phyloP scores from a whole-genome alignment of 2,329 filamentous ascomycete species.

The Fusarium annulatum region DNA sequence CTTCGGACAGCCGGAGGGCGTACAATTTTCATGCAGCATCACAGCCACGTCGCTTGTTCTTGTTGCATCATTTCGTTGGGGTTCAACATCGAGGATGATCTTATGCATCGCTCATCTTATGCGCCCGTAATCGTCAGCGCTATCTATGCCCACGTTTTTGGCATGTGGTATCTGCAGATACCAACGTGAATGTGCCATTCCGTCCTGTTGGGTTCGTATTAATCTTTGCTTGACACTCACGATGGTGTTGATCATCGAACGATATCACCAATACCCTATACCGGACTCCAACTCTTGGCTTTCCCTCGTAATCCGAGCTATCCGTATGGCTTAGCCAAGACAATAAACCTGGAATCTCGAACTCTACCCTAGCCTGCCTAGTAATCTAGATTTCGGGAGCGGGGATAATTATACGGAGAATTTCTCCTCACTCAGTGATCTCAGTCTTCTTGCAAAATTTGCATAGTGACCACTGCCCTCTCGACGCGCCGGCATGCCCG shows the following conservation, averaged over 20 bases:
- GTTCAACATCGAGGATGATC: not conserved
- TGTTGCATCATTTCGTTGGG: not conserved
- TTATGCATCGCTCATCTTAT: slow-evolving; percentile 7
- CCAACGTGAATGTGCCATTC: not conserved
- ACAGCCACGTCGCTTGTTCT: not conserved
- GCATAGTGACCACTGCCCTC: not conserved
- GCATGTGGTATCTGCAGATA: slow-evolving; percentile 20
- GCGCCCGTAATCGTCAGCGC: not conserved
- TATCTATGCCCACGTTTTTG: slow-evolving; percentile 26
- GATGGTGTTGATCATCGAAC: not conserved
- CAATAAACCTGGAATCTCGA: not conserved
- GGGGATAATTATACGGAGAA: slow-evolving; percentile 24
- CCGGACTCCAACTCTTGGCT: not conserved
- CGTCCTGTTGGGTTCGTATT: not conserved
- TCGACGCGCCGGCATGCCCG: not conserved
- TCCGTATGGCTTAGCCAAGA: slow-evolving; percentile 3
- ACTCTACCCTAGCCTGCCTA: not conserved
- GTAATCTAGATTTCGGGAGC: slow-evolving; percentile 36
- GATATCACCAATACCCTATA: not conserved
- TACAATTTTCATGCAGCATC: not conserved
- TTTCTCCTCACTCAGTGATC: slow-evolving; percentile 4
- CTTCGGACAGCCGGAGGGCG: slow-evolving; percentile 35
- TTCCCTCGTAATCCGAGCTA: slow-evolving; percentile 1
- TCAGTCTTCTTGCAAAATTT: not conserved
- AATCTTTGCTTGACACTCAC: not conserved